A percentile compares a stretch with the other conserved stretches of the same genome.
phyloP scores from a whole-genome alignment of 2,329 filamentous ascomycete genomes.

The Clarireedia hainanense region DNA sequence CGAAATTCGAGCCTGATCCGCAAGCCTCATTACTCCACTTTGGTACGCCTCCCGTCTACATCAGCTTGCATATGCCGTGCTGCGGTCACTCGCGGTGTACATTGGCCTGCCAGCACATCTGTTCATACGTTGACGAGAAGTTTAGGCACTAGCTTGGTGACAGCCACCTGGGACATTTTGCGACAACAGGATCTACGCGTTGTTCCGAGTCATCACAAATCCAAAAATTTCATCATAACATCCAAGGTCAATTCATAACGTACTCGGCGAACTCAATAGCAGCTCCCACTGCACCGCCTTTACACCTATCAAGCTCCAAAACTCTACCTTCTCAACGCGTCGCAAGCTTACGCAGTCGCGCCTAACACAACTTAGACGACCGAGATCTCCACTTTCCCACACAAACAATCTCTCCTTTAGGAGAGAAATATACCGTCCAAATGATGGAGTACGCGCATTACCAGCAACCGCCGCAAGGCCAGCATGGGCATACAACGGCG shows the following conservation, averaged over 20 bases:
- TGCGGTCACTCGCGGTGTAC: conserved; percentile 45
- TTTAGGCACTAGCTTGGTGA: conserved; percentile 22
- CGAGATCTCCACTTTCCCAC: conserved; percentile 8
- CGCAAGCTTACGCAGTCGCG: neutral
- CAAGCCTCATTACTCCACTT: conserved; percentile 33
- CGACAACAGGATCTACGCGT: conserved; percentile 18
- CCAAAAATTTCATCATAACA: conserved; percentile 7
- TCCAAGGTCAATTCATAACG: conserved; percentile 8
- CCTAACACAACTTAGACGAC: conserved; percentile 4
- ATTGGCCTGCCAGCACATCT: conserved; percentile 54
- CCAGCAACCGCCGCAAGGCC: conserved; percentile 50
- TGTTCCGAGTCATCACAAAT: conserved; percentile 10
- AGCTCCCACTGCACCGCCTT: conserved; percentile 4
- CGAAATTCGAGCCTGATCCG: conserved; percentile 22
- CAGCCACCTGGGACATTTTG: conserved; percentile 19
- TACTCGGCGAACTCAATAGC: conserved; percentile 11
- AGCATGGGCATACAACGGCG: conserved; percentile 52
- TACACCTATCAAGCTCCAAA: conserved; percentile 8
- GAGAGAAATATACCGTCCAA: conserved; percentile 27
- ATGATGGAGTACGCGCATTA: conserved; percentile 74
- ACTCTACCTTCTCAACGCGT: conserved; percentile 11
- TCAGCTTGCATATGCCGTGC: conserved; percentile 53
- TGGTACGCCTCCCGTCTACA: conserved; percentile 34
- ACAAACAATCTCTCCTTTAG: conserved; percentile 11
- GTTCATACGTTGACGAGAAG: conserved; percentile 44